phyloP scores from a whole-genome alignment of 2,329 filamentous ascomycete genomes.

The Epichloe festucae region DNA sequence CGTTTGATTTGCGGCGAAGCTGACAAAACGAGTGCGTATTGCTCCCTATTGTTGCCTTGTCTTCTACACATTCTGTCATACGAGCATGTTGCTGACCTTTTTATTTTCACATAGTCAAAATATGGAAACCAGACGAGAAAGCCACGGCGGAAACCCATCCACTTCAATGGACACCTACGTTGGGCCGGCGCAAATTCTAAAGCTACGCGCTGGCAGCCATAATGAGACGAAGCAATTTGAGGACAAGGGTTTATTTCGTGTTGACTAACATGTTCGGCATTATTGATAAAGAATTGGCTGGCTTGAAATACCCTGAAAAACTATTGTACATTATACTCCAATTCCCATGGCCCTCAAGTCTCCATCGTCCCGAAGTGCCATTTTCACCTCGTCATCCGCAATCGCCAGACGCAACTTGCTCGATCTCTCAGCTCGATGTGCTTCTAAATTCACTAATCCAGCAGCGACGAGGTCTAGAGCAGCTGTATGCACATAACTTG shows the following conservation, averaged over 20 bases:
- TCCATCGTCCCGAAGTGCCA: slow-evolving; percentile 77
- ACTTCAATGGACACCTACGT: slow-evolving; percentile 76
- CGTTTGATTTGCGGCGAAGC: slow-evolving; percentile 88
- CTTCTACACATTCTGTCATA: background rate
- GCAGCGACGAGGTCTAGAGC: slow-evolving; percentile 76
- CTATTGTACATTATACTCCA: slow-evolving; percentile 20
- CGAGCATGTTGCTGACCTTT: slow-evolving; percentile 40
- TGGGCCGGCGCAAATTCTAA: slow-evolving; percentile 65
- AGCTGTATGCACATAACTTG: slow-evolving; percentile 47
- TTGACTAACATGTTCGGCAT: background rate
- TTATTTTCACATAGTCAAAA: slow-evolving; percentile 50
- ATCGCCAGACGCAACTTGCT: slow-evolving; percentile 79
- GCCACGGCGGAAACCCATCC: slow-evolving; percentile 88
- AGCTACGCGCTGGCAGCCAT: background rate
- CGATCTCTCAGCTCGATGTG: slow-evolving; percentile 66
- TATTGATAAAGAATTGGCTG: background rate
- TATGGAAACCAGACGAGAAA: slow-evolving; percentile 89
- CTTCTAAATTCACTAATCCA: slow-evolving; percentile 76
- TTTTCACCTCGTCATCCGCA: slow-evolving; percentile 79
- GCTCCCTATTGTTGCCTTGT: background rate
- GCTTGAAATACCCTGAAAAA: slow-evolving; percentile 9
- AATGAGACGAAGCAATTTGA: background rate
- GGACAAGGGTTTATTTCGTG: background rate
- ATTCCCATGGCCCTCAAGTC: slow-evolving; percentile 74
- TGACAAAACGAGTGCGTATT: slow-evolving; percentile 70